Conservation (phyloP, 768 basidiomycete genomes). For the Panaeolus cyanescens region DNA sequence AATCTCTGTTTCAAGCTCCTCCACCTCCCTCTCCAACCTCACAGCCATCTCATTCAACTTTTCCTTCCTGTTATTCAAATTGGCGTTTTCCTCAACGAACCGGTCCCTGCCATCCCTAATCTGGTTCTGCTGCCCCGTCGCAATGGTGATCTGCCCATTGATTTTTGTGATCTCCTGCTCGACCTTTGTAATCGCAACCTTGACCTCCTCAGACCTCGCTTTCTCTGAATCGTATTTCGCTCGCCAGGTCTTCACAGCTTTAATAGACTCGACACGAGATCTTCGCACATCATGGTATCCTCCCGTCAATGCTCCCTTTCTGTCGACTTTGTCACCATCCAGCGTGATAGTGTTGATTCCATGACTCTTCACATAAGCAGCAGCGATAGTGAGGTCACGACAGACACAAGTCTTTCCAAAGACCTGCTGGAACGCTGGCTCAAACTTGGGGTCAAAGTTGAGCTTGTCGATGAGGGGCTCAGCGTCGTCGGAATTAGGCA, state of each 20-base stretch:
- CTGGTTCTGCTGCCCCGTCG: conserved; percentile 70
- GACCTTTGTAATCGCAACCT: conserved; percentile 61
- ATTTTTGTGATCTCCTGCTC: conserved; percentile 88
- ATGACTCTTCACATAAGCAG: conserved; percentile 93
- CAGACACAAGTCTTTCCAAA: conserved; percentile 98
- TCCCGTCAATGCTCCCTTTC: conserved; percentile 94
- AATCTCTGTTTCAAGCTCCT: conserved; percentile 75
- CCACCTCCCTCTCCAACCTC: conserved; percentile 65
- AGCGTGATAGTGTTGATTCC: conserved; percentile 96
- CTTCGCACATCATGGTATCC: conserved; percentile 93
- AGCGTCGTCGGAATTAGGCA: conserved; percentile 74
- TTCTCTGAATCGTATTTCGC: conserved; percentile 68
- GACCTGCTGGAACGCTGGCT: conserved; percentile 93
- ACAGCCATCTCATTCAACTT: conserved; percentile 59
- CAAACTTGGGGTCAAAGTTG: conserved; percentile 65
- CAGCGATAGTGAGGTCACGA: conserved; percentile 87
- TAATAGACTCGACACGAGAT: conserved; percentile 88
- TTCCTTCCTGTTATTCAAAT: conserved; percentile 70
- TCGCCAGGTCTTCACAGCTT: conserved; percentile 74
- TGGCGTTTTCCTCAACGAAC: conserved; percentile 60
- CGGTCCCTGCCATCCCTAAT: conserved; percentile 69
- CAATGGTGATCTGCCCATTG: conserved; percentile 71
- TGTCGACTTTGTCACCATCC: conserved; percentile 96
- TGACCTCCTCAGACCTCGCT: conserved; percentile 71
- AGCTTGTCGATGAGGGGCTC: conserved; percentile 85